phyloP scores from a whole-genome alignment of 73 alveolate genomes.

The Paramecium sonneborni region DNA sequence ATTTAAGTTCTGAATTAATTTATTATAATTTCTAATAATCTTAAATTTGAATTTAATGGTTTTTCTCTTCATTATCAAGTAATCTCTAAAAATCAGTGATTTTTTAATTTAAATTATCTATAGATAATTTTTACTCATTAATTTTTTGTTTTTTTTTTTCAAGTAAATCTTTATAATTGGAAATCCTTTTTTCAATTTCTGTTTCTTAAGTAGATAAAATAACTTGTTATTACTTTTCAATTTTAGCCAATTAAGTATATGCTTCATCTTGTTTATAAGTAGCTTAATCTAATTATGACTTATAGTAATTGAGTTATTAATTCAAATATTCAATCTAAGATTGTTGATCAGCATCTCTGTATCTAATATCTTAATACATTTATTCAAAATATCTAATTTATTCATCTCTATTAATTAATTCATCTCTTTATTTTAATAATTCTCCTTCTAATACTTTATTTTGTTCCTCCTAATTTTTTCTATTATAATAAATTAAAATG shows the following conservation, averaged over 20 bases:
- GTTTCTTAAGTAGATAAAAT: neutral
- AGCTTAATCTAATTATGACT: neutral
- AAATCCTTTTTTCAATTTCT: neutral
- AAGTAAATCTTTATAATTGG: neutral
- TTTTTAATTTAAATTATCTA: neutral
- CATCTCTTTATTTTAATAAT: neutral
- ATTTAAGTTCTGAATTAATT: neutral
- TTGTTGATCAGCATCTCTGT: constrained; percentile 46
- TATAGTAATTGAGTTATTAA: neutral
- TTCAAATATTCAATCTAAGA: constrained; percentile 17
- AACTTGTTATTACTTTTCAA: neutral
- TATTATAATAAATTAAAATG: neutral
- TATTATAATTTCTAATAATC: neutral
- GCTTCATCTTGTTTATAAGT: neutral
- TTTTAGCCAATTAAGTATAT: neutral
- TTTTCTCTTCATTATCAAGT: constrained; percentile 30
- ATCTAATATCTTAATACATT: constrained; percentile 5
- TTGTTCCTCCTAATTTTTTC: constrained; percentile 16
- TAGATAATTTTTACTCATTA: neutral
- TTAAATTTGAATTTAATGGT: neutral
- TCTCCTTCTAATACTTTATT: neutral
- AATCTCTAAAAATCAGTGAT: constrained; percentile 1
- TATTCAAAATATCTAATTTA: constrained; percentile 41
- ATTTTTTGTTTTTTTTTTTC: constrained; percentile 39
- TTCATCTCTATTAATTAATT: constrained; percentile 30